Base-by-base conservation (phyloP, 2,329 filamentous ascomycete species). In the Claviceps pazoutovae region DNA sequence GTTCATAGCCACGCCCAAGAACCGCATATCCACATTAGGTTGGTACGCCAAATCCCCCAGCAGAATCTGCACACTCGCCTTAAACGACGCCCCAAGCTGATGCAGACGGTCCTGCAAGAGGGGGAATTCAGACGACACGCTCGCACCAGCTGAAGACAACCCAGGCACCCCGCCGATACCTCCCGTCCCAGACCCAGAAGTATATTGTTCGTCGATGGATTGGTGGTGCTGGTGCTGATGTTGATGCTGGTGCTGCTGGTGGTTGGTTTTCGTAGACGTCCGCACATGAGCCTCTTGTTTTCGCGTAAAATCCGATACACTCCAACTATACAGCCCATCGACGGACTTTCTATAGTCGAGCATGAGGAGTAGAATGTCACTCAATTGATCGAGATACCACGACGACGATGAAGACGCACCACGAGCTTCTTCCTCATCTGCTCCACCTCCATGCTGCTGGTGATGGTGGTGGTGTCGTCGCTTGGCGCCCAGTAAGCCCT, bases 1-100 rank as follows among this genome's bases (percentile, higher is more conserved):
- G 69, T 97, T 98, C 88, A 98, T 97, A 42, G 93, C 87, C 46
- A 97, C 89, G 41, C 88, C 93, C 58, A 98, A 71, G 73, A 97
- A 97, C 51, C 91, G 78, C 82, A 98, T 88, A 66, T 98, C 93
- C 49, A 90, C 83, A 65, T 98, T 93, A 1, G 89, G 84, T 68
- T 97, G 91, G 68, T 94, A 91, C 8, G 88, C 86, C 56, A 98
- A 68, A 65, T 98, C 94, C 14, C 93, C 89, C 3, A 98, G 73
- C 51, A 98, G 71, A 42, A 90, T 74, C 64, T 88, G 88, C 48
- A 97, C 77, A 30, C 86, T 79, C 1, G 78, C 76, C 55, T 81
- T 78, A 71, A 97, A 98, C 54, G 88, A 85, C 13, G 75, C 72
- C 9, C 86, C 83, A 11, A 97, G 74, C 39, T 82, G 75, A 30